Base-by-base conservation (phyloP, 192 early-diverging fungal species). In the Coemansia sp. region DNA sequence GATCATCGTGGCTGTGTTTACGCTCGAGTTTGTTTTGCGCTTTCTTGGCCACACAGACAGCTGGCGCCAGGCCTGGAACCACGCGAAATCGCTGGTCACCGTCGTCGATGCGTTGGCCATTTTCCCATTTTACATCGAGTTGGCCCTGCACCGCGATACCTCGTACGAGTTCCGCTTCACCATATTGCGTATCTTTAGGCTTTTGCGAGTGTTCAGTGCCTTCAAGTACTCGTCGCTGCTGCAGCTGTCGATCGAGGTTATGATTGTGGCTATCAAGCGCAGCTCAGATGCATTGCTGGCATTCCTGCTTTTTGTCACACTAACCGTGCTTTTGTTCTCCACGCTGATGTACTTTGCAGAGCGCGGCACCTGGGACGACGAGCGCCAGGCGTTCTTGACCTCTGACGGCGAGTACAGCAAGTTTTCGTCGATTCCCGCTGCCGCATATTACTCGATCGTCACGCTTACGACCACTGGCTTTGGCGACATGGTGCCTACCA, bases 211-310 rank as follows among this genome's bases (percentile, higher is more conserved):
- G 3, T 93, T 93, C 73, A 89, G 89, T 48, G 89, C 88, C 6
- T 93, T 91, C 71, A 91, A 91, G 64, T 91, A 93, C 76, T 91
- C 89, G 56, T 89, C 88, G 45, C 86, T 91, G 12, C 85, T 93
- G 60, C 85, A 91, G 57, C 87, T 93, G 86, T 91, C 90, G 1
- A 91, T 93, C 30, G 91, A 93, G 48, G 91, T 93, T 52, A 88
- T 93, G 87, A 87, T 93, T 61, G 85, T 91, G 16, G 90, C 91
- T 16, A 85, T 91, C 16, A 88, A 88, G 66, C 77, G 90, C 49
- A 89, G 87, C 62, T 80, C 87, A 40, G 91, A 93, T 71, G 90
- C 90, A 0, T 71, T 93, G 22, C 78, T 86, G 34, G 91, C 90
- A 0, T 72, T 93, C 20, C 82, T 91, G 73, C 86, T 93, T 55